Conservation (phyloP, 306 rosid genomes). For the Datisca glomerata region DNA sequence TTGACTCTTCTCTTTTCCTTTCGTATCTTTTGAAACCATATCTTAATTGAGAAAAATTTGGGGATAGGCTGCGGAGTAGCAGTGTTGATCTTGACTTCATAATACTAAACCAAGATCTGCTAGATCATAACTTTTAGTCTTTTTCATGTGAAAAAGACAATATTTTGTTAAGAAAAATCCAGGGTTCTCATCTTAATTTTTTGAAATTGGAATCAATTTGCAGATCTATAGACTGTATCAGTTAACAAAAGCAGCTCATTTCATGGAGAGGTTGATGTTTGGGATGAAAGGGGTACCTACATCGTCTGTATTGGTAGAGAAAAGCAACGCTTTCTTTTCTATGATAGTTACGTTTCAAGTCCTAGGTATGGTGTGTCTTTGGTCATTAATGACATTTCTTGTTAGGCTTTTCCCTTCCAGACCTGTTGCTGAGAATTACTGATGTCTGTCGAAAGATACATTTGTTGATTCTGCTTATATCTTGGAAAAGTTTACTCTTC, state of each 20-base stretch:
- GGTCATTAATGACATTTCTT: conserved; percentile 78
- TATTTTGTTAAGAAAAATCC: too few relatives aligned
- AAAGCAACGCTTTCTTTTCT: conserved; percentile 51
- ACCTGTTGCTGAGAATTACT: conserved; percentile 79
- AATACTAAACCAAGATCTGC: too few relatives aligned
- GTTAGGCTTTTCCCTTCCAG: conserved; percentile 91
- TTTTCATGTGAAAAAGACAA: too few relatives aligned
- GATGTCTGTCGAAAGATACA: too few relatives aligned
- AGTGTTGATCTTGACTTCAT: too few relatives aligned
- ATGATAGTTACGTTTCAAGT: conserved; percentile 46
- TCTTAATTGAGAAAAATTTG: too few relatives aligned
- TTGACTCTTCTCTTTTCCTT: background rate
- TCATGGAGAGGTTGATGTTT: conserved; percentile 47
- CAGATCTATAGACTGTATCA: conserved; percentile 75
- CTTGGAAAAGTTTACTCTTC: too few relatives aligned
- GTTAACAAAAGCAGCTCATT: conserved; percentile 62
- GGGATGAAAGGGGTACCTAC: conserved; percentile 42
- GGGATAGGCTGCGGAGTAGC: too few relatives aligned
- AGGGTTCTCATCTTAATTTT: too few relatives aligned
- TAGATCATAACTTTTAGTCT: too few relatives aligned
- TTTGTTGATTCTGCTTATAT: too few relatives aligned
- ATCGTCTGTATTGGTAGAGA: conserved; percentile 40
- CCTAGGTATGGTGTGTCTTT: conserved; percentile 62
- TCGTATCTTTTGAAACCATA: background rate
- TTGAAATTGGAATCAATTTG: conserved; percentile 14